phyloP scores from a whole-genome alignment of 2,329 filamentous ascomycete species.

The Claviceps digitariae region DNA sequence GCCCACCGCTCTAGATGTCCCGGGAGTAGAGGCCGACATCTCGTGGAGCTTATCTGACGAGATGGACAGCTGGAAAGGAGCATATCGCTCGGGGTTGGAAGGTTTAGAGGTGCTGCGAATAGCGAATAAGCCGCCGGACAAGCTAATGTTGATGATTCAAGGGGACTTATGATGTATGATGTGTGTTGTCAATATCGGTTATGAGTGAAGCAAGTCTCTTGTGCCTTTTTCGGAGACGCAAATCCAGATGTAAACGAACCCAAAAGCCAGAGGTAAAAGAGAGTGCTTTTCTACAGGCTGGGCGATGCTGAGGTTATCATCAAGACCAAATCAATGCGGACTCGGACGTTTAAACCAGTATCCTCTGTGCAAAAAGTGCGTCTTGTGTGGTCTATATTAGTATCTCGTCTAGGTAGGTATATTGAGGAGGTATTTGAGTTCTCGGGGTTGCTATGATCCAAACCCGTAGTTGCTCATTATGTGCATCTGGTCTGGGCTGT shows the following conservation, averaged over 20 bases:
- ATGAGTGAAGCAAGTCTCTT: not conserved
- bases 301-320: too few species aligned
- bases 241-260: too few species aligned
- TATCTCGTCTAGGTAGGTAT: too few species aligned
- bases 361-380: too few species aligned
- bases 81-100: not conserved
- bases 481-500: not conserved
- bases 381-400: too few species aligned
- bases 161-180: too few species aligned
- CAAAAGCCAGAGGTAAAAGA: too few species aligned
- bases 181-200: not conserved
- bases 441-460: too few species aligned
- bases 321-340: too few species aligned
- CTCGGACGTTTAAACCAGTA: too few species aligned
- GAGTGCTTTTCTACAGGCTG: too few species aligned
- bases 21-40: not conserved
- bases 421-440: too few species aligned
- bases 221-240: not conserved
- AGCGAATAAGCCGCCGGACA: not conserved
- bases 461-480: not conserved
- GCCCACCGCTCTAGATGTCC: not conserved
- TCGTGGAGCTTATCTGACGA: not conserved
- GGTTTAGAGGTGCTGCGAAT: not conserved
- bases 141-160: not conserved
- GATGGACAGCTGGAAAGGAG: not conserved